phyloP scores from a whole-genome alignment of 176 grass and related monocot species.

The Eragrostis nindensis region DNA sequence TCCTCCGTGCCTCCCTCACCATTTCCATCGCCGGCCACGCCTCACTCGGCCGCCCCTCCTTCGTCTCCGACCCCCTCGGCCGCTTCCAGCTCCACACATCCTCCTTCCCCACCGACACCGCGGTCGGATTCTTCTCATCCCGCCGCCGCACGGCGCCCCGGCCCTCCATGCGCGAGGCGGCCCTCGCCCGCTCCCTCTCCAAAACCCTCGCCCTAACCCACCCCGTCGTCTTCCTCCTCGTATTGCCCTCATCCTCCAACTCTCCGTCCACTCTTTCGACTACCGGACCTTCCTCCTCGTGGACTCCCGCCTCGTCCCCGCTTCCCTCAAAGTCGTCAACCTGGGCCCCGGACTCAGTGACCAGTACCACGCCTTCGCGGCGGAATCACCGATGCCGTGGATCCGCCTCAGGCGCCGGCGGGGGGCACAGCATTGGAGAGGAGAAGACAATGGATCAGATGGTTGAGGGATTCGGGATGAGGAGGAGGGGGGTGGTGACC shows the following conservation, averaged over 20 bases:
- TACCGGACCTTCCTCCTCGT: slow-evolving; percentile 60
- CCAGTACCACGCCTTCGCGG: slow-evolving; percentile 56
- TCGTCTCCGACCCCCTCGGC: slow-evolving; percentile 55
- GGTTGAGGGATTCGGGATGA: slow-evolving; percentile 48
- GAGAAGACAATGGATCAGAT: slow-evolving; percentile 44
- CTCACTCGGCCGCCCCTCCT: slow-evolving; percentile 42
- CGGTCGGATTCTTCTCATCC: slow-evolving; percentile 71
- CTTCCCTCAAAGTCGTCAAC: slow-evolving; percentile 58
- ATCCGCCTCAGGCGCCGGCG: slow-evolving; percentile 12
- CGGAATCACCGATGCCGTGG: slow-evolving; percentile 53
- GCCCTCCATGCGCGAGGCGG: slow-evolving; percentile 62
- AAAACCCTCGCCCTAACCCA: slow-evolving; percentile 28
- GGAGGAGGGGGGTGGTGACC: slow-evolving; percentile 36
- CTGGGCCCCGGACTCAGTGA: slow-evolving; percentile 47
- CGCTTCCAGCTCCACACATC: slow-evolving; percentile 4
- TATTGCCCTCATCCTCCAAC: slow-evolving; percentile 27
- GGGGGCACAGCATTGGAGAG: slow-evolving; percentile 36
- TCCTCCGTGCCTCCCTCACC: slow-evolving; percentile 16
- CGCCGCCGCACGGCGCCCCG: slow-evolving; percentile 57
- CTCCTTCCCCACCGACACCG: neutral
- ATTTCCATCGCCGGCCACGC: slow-evolving; percentile 57
- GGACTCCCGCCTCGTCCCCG: slow-evolving; percentile 40
- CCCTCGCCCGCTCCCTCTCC: slow-evolving; percentile 51
- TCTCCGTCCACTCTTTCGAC: slow-evolving; percentile 39
- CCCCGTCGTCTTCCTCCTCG: slow-evolving; percentile 35